Percentiles rank a stretch among this genome's conserved stretches.
phyloP scores from a whole-genome alignment of 768 basidiomycete genomes.

The Candolleomyces eurysporus region DNA sequence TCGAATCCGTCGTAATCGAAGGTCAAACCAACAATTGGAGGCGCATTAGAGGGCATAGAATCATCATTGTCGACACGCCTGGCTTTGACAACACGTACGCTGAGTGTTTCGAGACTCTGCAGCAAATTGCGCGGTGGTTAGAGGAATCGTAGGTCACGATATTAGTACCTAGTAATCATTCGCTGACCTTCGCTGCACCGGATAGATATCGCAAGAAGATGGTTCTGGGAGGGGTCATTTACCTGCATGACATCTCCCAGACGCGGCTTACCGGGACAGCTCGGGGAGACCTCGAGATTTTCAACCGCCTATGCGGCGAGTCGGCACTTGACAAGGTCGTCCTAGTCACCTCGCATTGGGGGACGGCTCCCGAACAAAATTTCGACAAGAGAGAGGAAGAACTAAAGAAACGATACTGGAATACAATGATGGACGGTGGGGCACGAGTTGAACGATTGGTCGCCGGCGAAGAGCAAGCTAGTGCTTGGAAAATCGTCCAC shows the following conservation, averaged over 20 bases:
- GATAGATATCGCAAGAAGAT: no score
- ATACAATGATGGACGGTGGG: slow-evolving; percentile 7
- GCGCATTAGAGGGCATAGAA: background rate
- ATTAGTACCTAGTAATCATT: no score
- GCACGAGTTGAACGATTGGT: slow-evolving; percentile 10
- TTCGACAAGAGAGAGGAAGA: slow-evolving; percentile 17
- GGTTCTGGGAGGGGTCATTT: no score
- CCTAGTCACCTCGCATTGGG: slow-evolving; percentile 39
- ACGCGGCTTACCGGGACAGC: no score
- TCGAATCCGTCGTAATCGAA: background rate
- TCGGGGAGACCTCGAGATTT: no score
- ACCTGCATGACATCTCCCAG: no score
- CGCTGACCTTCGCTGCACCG: no score
- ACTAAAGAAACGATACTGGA: slow-evolving; percentile 18
- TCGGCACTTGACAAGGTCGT: slow-evolving; percentile 24
- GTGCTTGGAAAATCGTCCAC: no score
- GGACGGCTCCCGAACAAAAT: background rate
- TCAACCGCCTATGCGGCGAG: slow-evolving; percentile 35
- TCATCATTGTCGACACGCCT: slow-evolving; percentile 7
- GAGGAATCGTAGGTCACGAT: no score
- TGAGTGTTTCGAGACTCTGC: slow-evolving; percentile 21
- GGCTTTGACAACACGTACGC: slow-evolving; percentile 7
- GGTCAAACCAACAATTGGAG: no score
- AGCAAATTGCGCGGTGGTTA: slow-evolving; percentile 22
- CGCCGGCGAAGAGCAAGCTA: slow-evolving; percentile 14